Percentiles rank a stretch among this genome's conserved stretches.
Conservation (phyloP, 1,284 basidiomycete genomes). For the Cryptococcus hybrid region DNA sequence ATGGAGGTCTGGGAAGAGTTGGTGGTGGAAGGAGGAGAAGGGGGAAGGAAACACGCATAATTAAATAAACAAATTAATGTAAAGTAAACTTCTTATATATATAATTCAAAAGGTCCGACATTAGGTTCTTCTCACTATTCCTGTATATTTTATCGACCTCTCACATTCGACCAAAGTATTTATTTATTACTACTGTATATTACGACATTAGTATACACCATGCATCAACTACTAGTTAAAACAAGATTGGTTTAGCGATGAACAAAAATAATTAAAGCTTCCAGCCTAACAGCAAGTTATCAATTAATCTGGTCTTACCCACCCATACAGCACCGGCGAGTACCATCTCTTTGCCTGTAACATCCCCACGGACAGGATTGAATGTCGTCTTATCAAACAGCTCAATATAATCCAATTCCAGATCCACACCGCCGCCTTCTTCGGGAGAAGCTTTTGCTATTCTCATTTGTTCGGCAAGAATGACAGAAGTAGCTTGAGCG, state of each 20-base stretch:
- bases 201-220: no score
- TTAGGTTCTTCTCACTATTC: no score
- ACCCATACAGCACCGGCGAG: slow-evolving; percentile 88
- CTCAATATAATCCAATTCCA: slow-evolving; percentile 81
- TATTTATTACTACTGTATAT: no score
- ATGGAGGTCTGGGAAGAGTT: slow-evolving; percentile 82
- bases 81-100: background rate
- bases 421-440: slow-evolving; percentile 54
- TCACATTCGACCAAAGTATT: no score
- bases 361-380: slow-evolving; percentile 27
- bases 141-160: no score
- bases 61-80: background rate
- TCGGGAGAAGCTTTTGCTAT: slow-evolving; percentile 37
- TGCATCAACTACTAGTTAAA: no score
- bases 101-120: slow-evolving; percentile 12
- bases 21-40: slow-evolving; percentile 31
- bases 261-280: no score
- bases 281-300: slow-evolving; percentile 79
- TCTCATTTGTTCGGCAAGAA: slow-evolving; percentile 41
- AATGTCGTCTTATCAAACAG: slow-evolving; percentile 81
- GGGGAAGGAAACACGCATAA: background rate
- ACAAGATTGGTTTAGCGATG: no score
- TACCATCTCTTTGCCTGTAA: slow-evolving; percentile 59
- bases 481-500: slow-evolving; percentile 45
- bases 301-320: slow-evolving; percentile 85